Percentiles rank a stretch among this genome's conserved stretches.
phyloP scores from a whole-genome alignment of 2,329 filamentous ascomycete genomes.

The Colletotrichum salicis region DNA sequence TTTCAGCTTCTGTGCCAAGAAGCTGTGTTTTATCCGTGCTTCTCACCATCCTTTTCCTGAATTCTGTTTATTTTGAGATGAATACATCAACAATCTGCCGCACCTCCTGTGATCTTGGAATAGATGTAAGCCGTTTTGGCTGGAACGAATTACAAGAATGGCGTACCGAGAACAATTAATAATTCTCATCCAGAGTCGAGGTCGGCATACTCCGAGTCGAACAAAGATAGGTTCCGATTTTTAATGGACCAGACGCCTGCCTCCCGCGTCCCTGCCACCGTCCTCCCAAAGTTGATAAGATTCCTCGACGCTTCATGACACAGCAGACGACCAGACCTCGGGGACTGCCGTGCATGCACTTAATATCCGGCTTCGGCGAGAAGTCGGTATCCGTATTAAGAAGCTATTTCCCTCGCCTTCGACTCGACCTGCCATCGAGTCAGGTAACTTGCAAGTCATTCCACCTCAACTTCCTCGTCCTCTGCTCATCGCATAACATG shows the following conservation, averaged over 20 bases:
- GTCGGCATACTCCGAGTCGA: not conserved
- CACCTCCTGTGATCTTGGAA: not conserved
- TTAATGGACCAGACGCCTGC: not conserved
- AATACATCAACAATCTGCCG: not conserved
- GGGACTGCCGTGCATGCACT: not conserved
- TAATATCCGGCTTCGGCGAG: not conserved
- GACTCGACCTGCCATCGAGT: not conserved
- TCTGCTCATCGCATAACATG: constrained; percentile 10
- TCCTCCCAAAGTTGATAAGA: not conserved
- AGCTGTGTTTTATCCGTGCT: constrained; percentile 9
- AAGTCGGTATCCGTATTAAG: no score
- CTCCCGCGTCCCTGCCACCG: not conserved
- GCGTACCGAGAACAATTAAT: no score
- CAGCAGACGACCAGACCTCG: not conserved
- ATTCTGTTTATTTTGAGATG: not conserved
- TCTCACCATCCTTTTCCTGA: not conserved
- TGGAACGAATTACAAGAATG: not conserved
- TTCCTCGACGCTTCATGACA: not conserved
- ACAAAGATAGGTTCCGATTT: not conserved
- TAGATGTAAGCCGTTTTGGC: not conserved
- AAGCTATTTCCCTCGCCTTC: not conserved
- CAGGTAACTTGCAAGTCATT: not conserved
- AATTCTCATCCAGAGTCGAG: not conserved
- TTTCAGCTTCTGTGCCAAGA: constrained; percentile 22
- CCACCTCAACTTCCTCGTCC: not conserved